Evolutionary conservation across 139 green algal species (phyloP), one percentile per base, ranked within the genome.

Genomic region (Desmodesmus armatus): DNA sequence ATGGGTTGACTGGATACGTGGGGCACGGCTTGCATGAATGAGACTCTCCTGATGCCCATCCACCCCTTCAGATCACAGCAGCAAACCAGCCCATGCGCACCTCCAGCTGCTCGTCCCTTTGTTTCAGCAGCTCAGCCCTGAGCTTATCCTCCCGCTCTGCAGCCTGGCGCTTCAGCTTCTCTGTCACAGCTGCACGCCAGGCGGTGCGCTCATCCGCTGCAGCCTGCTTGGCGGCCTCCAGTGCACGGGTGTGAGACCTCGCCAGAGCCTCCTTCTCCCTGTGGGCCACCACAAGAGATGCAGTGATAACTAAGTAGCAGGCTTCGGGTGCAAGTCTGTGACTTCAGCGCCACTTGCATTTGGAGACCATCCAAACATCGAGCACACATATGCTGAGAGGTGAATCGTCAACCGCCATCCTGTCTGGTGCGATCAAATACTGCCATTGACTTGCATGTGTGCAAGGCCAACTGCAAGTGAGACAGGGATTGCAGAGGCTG

Each of bases 141-240:
- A 93, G 85, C 15, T 82, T 72, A 9, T 85, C 58, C 72, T 90
- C 88, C 0, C 87, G 71, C 62, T 90, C 82, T 7, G 67, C 67
- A 15, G 92, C 71, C 90, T 94, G 89, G 40, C 84, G 78, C n/a
- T 83, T 69, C 0, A 89, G 75, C 21, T 90, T 87, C 82, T 93
- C 89, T 19, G 88, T 83, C 39, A 95, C 86, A 21, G 89, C 89
- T n/a, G 86, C 87, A 3, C 90, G 85, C 92, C 92, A 95, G 17
- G 89, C 90, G 77, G 90, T 89, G 80, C 90, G 88, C 89, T 87
- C 40, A 67, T 87, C 53, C 29, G 25, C 37, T 25, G 72, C 72
- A 23, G 71, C 40, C 23, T 41, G n/a, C 23, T 74, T 47, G 9
- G 72, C 82, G 5, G 65, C 39, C 13, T 87, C 82, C 66, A 85